Conservation (phyloP, 345 rosid genomes). For the Eucalyptus sp. region DNA sequence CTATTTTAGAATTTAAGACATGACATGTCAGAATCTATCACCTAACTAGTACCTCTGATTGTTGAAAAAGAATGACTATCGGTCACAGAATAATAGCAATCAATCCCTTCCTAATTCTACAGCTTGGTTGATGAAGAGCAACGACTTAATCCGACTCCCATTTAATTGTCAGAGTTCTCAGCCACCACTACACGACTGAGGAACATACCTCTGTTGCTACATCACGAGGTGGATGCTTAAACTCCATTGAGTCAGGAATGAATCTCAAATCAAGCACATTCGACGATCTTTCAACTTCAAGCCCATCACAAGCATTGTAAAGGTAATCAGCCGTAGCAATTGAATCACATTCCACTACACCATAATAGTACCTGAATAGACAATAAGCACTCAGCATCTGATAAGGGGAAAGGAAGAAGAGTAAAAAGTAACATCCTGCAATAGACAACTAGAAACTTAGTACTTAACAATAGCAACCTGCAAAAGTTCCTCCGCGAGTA, state of each 20-base stretch:
- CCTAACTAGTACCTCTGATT: background rate
- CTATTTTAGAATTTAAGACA: background rate
- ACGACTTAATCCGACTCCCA: background rate
- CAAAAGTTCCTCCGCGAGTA: background rate
- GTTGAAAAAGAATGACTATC: background rate
- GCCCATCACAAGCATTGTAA: constrained; percentile 76
- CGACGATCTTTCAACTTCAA: constrained; percentile 83
- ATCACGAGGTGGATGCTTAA: constrained; percentile 84
- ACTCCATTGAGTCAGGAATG: constrained; percentile 87
- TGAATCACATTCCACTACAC: constrained; percentile 83
- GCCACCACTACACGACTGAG: background rate
- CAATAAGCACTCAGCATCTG: background rate
- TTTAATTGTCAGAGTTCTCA: background rate
- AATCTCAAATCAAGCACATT: constrained; percentile 91
- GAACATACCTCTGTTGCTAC: constrained; percentile 64
- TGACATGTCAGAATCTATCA: background rate
- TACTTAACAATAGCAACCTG: background rate
- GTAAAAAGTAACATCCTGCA: background rate
- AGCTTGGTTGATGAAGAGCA: background rate
- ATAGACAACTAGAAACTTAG: background rate
- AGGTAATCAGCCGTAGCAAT: constrained; percentile 74
- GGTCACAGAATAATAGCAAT: background rate
- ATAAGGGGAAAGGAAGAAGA: background rate
- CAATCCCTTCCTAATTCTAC: background rate
- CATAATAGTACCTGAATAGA: constrained; percentile 55